These are phyloP conservation scores for Penicillium verhagenii DNA, from an alignment of 495 filamentous ascomycete species.

Conservation along the genomic window DNA sequence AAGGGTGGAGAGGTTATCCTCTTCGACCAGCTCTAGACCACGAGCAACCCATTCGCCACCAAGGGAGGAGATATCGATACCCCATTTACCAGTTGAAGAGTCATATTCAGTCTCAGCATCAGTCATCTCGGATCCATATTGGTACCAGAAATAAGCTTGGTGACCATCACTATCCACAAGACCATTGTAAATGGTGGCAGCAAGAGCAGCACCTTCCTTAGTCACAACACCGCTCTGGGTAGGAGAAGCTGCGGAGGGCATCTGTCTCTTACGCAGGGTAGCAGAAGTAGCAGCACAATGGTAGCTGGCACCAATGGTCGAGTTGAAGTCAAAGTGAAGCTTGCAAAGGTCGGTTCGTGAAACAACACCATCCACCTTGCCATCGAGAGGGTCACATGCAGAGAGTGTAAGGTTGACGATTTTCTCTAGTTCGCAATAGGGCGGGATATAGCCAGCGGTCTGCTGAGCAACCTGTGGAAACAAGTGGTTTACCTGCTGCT, in stretches of 20 bases:
- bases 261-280: too few relatives aligned
- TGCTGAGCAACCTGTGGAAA: not conserved
- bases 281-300: not conserved
- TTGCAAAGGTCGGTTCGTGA: not conserved
- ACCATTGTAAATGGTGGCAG: conserved; percentile 30
- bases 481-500: not conserved
- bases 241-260: too few relatives aligned
- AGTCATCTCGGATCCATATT: conserved; percentile 22
- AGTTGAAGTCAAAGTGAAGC: not conserved
- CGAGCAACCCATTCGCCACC: not conserved
- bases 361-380: not conserved
- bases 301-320: not conserved
- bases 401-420: not conserved
- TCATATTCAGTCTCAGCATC: conserved; percentile 29
- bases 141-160: conserved; percentile 34
- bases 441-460: not conserved
- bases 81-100: conserved; percentile 30
- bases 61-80: conserved; percentile 16
- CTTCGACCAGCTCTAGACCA: conserved; percentile 7
- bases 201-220: conserved; percentile 24
- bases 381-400: not conserved
- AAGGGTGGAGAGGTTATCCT: conserved; percentile 17
- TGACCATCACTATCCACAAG: conserved; percentile 26
- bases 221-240: conserved; percentile 30
- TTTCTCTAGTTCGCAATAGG: not conserved